These are phyloP conservation scores for Kluyveromyces dobzhanskii DNA, from an alignment of 805 yeast genomes.

Conservation along the genomic window DNA sequence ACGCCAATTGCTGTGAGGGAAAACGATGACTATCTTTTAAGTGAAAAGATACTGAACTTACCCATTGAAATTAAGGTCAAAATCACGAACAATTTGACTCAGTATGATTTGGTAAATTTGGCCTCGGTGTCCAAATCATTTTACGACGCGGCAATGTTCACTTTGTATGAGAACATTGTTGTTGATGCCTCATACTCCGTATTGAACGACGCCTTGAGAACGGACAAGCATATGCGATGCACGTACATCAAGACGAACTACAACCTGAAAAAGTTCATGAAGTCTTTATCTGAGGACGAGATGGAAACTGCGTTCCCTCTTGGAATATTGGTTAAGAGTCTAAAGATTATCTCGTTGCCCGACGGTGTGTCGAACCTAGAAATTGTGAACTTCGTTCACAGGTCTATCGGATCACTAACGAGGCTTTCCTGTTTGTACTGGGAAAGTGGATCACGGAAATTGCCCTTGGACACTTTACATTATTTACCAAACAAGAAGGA, in stretches of 20 bases:
- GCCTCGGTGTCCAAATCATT: constrained; percentile 26
- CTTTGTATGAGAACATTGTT: constrained; percentile 28
- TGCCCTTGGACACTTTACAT: constrained; percentile 27
- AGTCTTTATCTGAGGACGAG: constrained; percentile 5
- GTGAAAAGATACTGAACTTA: constrained; percentile 21
- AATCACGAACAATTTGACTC: constrained; percentile 31
- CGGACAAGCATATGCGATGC: constrained; percentile 11
- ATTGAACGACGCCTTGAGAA: constrained; percentile 27
- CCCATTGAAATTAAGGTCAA: constrained; percentile 32
- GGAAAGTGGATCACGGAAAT: constrained; percentile 30
- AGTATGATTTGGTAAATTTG: constrained; percentile 32
- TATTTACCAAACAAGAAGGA: constrained; percentile 26
- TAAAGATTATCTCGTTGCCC: constrained; percentile 34
- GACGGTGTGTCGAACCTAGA: constrained; percentile 35
- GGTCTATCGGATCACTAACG: constrained; percentile 24
- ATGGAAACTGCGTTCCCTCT: constrained; percentile 1
- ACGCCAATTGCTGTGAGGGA: too few relatives aligned
- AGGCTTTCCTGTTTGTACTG: constrained; percentile 21
- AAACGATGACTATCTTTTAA: background rate
- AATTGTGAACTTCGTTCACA: constrained; percentile 20
- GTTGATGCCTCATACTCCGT: constrained; percentile 33
- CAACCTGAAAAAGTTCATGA: constrained; percentile 33
- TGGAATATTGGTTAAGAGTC: constrained; percentile 16
- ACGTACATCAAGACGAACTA: constrained; percentile 33
- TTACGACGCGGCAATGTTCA: constrained; percentile 26